Evolutionary conservation across 371 early-diverging fungal genomes (phyloP), one percentile per base, ranked within the genome.

Genomic region (Dentiscutata heterogama): DNA sequence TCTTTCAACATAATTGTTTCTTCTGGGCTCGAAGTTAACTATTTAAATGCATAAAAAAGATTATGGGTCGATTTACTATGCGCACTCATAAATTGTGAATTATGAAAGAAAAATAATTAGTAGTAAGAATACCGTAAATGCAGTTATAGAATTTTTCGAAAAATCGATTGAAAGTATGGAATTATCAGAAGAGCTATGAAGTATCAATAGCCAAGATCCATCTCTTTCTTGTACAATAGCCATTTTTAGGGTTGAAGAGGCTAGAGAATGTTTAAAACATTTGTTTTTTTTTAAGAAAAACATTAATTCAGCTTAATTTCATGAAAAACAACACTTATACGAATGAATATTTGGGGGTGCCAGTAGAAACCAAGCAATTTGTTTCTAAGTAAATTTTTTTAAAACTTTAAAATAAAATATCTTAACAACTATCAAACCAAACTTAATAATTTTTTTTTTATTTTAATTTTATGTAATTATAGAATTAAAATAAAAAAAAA

Each of bases 171-270:
- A 88, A 1, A 94, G 85, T 50, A 95, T 73, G 39, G 89, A 91
- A 80, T 93, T 92, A 68, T 93, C 93, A 11, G 89, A 85, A n/a
- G 94, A 91, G 72, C 94, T 93, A 80, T 93, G 93, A 54, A 95
- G 84, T 60, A 90, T 88, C 22, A 95, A 78, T 77, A 90, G 90
- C 31, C 88, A 88, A 46, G 87, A 84, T 6, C 76, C 65, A 1
- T 88, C 88, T 16, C 70, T 76, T 14, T 84, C 80, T 63, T 87
- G 87, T n/a, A 91, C 86, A 10, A 88, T 84, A 25, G 93, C 86
- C 27, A 93, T 85, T 20, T 88, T 87, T 50, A 93, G 86, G 46
- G 91, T 83, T 67, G 92, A 91, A 65, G 93, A 90, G 20, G 92
- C 91, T 86, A 22, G 53, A 53, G 1, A 31, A 29, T 46, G 51